These are phyloP conservation scores for Akebia trifoliata DNA, from an alignment of 164 flowering plant species.

Conservation along the genomic window DNA sequence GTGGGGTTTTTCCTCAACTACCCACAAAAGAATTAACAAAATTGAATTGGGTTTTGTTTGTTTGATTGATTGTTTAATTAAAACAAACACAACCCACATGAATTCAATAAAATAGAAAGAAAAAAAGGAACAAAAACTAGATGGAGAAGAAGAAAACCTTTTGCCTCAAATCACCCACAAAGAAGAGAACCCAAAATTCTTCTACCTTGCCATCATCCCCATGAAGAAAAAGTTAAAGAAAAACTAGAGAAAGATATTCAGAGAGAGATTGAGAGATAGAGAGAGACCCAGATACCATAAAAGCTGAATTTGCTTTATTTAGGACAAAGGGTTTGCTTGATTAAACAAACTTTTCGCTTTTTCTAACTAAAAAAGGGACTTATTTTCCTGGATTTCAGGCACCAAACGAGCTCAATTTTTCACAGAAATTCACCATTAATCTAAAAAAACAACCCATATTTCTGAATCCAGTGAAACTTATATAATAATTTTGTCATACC, in stretches of 20 bases:
- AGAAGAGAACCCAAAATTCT: not conserved
- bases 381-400: slow-evolving; percentile 12
- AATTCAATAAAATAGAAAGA: not conserved
- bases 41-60: not conserved
- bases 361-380: not conserved
- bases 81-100: not conserved
- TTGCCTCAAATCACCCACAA: not conserved
- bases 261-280: not conserved
- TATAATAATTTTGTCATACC: no score
- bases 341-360: slow-evolving; percentile 10
- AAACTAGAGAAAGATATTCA: not conserved
- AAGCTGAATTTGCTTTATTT: slow-evolving; percentile 7
- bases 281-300: slow-evolving; percentile 1
- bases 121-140: not conserved
- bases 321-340: slow-evolving; percentile 6
- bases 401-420: slow-evolving; percentile 8
- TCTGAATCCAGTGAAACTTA: no score
- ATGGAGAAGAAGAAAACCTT: not conserved
- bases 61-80: not conserved
- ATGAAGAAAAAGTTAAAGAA: slow-evolving; percentile 3
- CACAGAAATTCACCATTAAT: not conserved
- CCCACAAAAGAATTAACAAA: not conserved
- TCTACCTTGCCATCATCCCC: not conserved
- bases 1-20: not conserved
- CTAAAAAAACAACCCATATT: no score